phyloP scores from a whole-genome alignment of 2,329 filamentous ascomycete species.

The Phialocephala subalpina region DNA sequence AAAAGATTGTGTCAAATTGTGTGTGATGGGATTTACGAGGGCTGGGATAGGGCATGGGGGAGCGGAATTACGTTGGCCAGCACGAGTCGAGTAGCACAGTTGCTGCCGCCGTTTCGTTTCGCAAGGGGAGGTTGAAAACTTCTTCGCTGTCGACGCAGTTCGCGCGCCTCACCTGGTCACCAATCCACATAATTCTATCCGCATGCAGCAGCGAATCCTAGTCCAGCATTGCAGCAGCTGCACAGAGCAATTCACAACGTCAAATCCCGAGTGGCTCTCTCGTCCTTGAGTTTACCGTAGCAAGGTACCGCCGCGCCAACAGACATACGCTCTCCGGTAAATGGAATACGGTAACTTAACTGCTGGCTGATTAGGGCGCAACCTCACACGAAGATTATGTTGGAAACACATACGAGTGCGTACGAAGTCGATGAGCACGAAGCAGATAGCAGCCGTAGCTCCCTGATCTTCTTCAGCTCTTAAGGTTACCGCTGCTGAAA shows the following conservation, averaged over 20 bases:
- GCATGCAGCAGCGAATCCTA: slow-evolving; percentile 11
- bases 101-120: background rate
- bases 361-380: no score
- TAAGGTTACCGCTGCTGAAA: background rate
- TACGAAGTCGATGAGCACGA: slow-evolving; percentile 4
- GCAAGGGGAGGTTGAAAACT: background rate
- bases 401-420: background rate
- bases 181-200: slow-evolving; percentile 21
- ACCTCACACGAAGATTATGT: background rate
- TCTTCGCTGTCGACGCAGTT: background rate
- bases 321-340: background rate
- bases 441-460: background rate
- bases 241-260: background rate
- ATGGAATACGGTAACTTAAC: background rate
- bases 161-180: background rate
- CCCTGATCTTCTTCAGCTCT: background rate
- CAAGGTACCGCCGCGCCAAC: background rate
- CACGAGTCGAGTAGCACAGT: background rate
- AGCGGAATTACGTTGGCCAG: slow-evolving; percentile 3
- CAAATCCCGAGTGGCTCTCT: background rate
- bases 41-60: slow-evolving; percentile 8
- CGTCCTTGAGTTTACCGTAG: background rate
- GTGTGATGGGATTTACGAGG: background rate
- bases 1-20: background rate
- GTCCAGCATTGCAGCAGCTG: background rate